Evolutionary conservation across 805 yeast species (phyloP), one percentile per base, ranked within the genome.

Genomic region (Komagataella mondaviorum): DNA sequence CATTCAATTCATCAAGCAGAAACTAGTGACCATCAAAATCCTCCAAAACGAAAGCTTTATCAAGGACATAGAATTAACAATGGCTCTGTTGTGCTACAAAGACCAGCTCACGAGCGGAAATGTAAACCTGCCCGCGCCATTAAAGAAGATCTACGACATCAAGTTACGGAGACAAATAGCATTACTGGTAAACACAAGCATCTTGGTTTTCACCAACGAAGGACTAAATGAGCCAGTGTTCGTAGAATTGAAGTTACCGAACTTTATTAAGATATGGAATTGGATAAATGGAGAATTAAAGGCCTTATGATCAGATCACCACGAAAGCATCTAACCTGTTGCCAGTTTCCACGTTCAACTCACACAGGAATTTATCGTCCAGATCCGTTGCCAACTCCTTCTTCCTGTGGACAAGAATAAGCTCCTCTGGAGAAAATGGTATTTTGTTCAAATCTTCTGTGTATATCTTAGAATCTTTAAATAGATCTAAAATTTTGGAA

Each of bases 21-120:
- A 81, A 59, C 55, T 66, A 22, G 63, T 68, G 2, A 62, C 61
- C 17, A 50, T 59, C 4, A 60, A 59, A 46, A 61, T 66, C 7
- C 53, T 64, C 44, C 64, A 62, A 46, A 81, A 81, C 48, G 69
- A 69, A 55, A 70, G 70, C 52, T 78, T 84, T 54, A 72, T 88
- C 65, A 76, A 77, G 51, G 91, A 87, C 56, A 67, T 89, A 54
- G 96, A 90, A 61, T 70, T 82, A 47, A 81, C 95, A 2, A 86
- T 89, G 93, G 88, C 95, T 20, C 70, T 89, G 54, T 67, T 89
- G 44, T 78, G 81, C 57, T 77, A 75, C 59, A 73, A 75, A 44
- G 60, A 59, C 20, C 60, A 60, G 46, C 53, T 63, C 46, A 16
- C 50, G 12, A 49, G 48, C 52, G 23, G 54, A 39, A 66, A 68